Percentiles rank a stretch among this genome's conserved stretches.
Conservation (phyloP, 495 filamentous ascomycete genomes). For the Penicillium subrubescens region DNA sequence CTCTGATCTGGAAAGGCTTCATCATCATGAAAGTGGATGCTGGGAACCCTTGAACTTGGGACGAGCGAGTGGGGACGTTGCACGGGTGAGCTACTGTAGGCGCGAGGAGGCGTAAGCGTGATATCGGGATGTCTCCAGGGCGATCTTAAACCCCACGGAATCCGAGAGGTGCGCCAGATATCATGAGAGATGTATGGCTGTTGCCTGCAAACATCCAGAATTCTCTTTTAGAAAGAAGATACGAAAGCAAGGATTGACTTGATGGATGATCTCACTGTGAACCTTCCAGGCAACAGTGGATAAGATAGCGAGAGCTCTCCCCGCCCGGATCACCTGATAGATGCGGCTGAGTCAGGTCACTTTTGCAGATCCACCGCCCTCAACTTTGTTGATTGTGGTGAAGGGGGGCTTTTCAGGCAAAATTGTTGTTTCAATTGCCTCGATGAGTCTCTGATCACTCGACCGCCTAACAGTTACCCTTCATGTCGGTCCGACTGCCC, state of each 20-base stretch:
- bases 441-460: neutral
- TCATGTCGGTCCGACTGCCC: conserved; percentile 5
- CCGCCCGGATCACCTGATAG: conserved; percentile 16
- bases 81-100: conserved; percentile 4
- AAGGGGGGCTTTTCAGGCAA: neutral
- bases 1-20: conserved; percentile 47
- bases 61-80: conserved; percentile 18
- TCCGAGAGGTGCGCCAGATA: neutral
- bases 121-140: conserved; percentile 2
- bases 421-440: neutral
- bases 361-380: neutral
- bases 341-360: conserved; percentile 14
- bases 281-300: conserved; percentile 24
- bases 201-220: conserved; percentile 15
- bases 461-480: neutral
- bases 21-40: conserved; percentile 32
- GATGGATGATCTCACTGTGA: conserved; percentile 9
- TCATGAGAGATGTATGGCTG: conserved; percentile 15
- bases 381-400: neutral
- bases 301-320: conserved; percentile 24
- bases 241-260: conserved; percentile 1
- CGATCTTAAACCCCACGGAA: conserved; percentile 3
- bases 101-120: neutral
- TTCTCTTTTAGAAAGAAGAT: neutral
- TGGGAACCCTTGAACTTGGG: conserved; percentile 1